A percentile compares a stretch with the other conserved stretches of the same genome.
phyloP scores from a whole-genome alignment of 352 stramenopile genomes.

The Globisporangium polare region DNA sequence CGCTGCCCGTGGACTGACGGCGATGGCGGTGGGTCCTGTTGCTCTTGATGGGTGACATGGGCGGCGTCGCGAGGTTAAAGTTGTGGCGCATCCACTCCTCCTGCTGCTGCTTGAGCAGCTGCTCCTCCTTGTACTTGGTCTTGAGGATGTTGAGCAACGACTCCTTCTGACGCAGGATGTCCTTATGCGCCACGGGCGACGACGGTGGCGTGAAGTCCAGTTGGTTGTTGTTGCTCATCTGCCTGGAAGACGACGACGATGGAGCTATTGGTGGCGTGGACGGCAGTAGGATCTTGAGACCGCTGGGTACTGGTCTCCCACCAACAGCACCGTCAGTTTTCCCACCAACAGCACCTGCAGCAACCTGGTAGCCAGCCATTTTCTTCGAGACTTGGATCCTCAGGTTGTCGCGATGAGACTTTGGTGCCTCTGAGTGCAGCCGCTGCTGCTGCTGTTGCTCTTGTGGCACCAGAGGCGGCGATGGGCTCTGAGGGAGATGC shows the following conservation, averaged over 20 bases:
- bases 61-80: constrained; percentile 22
- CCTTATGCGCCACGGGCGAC: constrained; percentile 58
- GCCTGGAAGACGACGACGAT: background rate
- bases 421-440: constrained; percentile 4
- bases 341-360: background rate
- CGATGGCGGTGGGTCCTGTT: background rate
- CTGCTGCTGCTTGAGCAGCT: constrained; percentile 68
- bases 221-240: constrained; percentile 7
- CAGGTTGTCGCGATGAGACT: constrained; percentile 43
- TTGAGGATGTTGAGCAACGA: constrained; percentile 61
- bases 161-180: constrained; percentile 56
- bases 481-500: constrained; percentile 13
- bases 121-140: constrained; percentile 56
- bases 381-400: constrained; percentile 80
- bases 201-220: constrained; percentile 46
- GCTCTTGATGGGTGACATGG: constrained; percentile 28
- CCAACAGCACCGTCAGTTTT: background rate
- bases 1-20: background rate
- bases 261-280: background rate
- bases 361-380: constrained; percentile 35
- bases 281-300: constrained; percentile 13
- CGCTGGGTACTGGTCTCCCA: background rate
- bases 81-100: constrained; percentile 66
- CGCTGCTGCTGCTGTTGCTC: constrained; percentile 5
- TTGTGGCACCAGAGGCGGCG: constrained; percentile 2